Percentiles rank a stretch among this genome's conserved stretches.
These are phyloP conservation scores for Paraconiothyrium sp. DNA, from an alignment of 2,329 filamentous ascomycete genomes.

Conservation along the genomic window DNA sequence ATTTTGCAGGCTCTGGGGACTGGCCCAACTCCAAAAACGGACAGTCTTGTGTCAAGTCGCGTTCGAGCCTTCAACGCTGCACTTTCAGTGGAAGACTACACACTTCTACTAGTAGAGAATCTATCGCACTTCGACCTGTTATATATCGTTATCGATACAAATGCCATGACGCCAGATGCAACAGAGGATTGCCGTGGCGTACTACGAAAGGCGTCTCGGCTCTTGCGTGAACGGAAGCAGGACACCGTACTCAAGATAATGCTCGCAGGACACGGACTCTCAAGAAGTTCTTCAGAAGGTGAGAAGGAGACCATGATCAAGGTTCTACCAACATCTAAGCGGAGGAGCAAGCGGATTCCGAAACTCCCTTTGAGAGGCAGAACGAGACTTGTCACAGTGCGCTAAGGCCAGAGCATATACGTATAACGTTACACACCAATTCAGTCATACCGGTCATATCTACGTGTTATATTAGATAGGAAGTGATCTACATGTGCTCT, in stretches of 20 bases:
- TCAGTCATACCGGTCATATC: neutral
- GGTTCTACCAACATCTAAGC: slow-evolving; percentile 8
- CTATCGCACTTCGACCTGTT: slow-evolving; percentile 2
- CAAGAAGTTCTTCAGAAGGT: neutral
- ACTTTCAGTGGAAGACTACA: slow-evolving; percentile 18
- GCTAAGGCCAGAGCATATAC: neutral
- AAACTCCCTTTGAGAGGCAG: slow-evolving; percentile 4
- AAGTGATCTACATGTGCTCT: no score
- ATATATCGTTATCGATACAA: slow-evolving; percentile 8
- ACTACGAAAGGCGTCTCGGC: neutral
- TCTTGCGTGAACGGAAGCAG: slow-evolving; percentile 1
- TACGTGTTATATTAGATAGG: neutral
- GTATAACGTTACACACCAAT: no score
- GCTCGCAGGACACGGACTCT: neutral
- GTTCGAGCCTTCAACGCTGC: slow-evolving; percentile 18
- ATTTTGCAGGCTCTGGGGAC: slow-evolving; percentile 15
- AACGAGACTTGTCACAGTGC: neutral
- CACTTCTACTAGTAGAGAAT: slow-evolving; percentile 14
- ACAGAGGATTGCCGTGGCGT: neutral
- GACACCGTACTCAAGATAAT: slow-evolving; percentile 5
- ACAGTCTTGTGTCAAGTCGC: slow-evolving; percentile 12
- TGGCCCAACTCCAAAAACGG: slow-evolving; percentile 6
- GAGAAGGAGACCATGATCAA: neutral
- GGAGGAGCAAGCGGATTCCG: slow-evolving; percentile 6
- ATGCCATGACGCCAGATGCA: neutral